Conservation (phyloP, 352 stramenopile genomes). For the Globisporangium sylvaticum region DNA sequence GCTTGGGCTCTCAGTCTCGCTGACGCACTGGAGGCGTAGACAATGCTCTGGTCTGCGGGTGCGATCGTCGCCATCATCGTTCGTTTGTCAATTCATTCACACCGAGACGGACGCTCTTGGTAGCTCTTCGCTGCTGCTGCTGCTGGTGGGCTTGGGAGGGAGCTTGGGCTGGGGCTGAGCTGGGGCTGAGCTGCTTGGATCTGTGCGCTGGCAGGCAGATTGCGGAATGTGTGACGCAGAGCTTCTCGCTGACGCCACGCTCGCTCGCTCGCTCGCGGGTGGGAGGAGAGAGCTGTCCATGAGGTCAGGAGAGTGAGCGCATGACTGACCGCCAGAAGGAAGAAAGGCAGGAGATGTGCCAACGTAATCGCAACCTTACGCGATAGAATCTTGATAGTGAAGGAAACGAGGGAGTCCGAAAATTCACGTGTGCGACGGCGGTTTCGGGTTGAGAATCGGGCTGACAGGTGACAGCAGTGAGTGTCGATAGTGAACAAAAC, state of each 20-base stretch:
- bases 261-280: not conserved
- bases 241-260: not conserved
- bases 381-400: too few species aligned
- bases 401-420: not conserved
- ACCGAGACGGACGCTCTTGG: not conserved
- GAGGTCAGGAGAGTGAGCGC: not conserved
- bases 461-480: not conserved
- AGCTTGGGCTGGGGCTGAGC: not conserved
- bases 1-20: not conserved
- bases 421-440: not conserved
- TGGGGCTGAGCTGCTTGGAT: not conserved
- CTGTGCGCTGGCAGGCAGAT: not conserved
- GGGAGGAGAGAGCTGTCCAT: not conserved
- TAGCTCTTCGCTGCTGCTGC: not conserved
- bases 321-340: not conserved
- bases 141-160: too few species aligned
- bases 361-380: too few species aligned
- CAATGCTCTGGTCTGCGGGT: not conserved
- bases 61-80: not conserved
- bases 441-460: not conserved
- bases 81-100: not conserved
- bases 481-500: not conserved
- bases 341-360: not conserved
- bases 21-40: not conserved
- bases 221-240: not conserved